Percentiles rank a stretch among this genome's conserved stretches.
These are phyloP conservation scores for Epithele typhae DNA, from an alignment of 768 basidiomycete genomes.

Conservation along the genomic window DNA sequence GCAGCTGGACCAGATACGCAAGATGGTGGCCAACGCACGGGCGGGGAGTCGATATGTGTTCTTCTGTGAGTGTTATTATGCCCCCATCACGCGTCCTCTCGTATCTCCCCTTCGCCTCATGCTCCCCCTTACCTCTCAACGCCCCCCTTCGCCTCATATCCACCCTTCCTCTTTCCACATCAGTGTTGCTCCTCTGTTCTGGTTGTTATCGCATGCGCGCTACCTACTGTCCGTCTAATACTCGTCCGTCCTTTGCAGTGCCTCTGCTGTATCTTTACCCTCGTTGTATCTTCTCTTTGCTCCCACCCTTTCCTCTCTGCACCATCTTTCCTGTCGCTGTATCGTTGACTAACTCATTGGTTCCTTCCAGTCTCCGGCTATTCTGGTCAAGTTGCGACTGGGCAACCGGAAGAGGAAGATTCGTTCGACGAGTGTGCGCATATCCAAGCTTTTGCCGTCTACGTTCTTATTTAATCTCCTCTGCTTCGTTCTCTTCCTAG, in stretches of 20 bases:
- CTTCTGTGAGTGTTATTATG: constrained; percentile 13
- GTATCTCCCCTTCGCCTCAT: neutral
- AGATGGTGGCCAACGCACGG: constrained; percentile 9
- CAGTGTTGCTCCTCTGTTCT: too few relatives aligned
- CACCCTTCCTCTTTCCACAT: neutral
- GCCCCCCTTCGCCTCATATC: neutral
- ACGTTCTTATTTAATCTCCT: neutral
- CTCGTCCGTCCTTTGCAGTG: too few relatives aligned
- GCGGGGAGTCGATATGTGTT: constrained; percentile 11
- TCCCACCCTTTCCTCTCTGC: neutral
- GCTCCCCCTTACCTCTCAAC: neutral
- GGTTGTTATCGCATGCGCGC: too few relatives aligned
- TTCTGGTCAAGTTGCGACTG: constrained; percentile 17
- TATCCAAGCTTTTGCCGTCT: neutral
- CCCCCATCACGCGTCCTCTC: too few relatives aligned
- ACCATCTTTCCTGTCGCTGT: neutral
- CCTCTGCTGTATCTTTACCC: too few relatives aligned
- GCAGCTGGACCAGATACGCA: constrained; percentile 9
- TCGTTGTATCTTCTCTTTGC: too few relatives aligned
- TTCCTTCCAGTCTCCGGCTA: constrained; percentile 20
- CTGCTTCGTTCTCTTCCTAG: neutral
- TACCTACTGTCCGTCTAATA: too few relatives aligned
- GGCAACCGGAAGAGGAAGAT: constrained; percentile 16
- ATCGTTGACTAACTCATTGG: neutral
- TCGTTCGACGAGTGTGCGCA: constrained; percentile 22